A percentile compares a stretch with the other conserved stretches of the same genome.
phyloP scores from a whole-genome alignment of 257 asterid species.

The Penstemon davidsonii region DNA sequence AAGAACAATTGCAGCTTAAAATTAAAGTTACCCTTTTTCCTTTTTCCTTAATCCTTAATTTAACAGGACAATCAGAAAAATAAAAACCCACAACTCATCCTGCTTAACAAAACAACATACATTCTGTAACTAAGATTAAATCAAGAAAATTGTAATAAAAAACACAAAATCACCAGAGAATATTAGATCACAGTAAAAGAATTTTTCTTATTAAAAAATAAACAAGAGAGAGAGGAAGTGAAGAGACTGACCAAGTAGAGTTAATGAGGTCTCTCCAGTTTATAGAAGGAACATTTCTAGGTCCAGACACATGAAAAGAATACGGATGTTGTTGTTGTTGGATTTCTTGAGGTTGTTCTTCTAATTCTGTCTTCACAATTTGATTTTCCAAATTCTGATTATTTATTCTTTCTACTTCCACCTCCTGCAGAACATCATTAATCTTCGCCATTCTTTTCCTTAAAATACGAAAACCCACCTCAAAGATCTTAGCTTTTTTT shows the following conservation, averaged over 20 bases:
- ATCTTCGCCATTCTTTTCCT: no score
- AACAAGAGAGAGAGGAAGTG: not conserved
- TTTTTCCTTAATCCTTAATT: no score
- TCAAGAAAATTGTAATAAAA: no score
- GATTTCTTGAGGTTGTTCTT: not conserved
- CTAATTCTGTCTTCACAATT: constrained; percentile 14
- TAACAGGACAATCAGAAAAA: no score
- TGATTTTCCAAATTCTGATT: constrained; percentile 10
- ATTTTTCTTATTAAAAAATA: no score
- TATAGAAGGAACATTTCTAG: constrained; percentile 67
- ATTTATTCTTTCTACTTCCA: constrained; percentile 34
- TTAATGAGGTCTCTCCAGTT: constrained; percentile 75
- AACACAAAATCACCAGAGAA: no score
- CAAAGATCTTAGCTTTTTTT: constrained; percentile 16
- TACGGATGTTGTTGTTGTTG: constrained; percentile 48
- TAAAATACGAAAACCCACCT: constrained; percentile 1
- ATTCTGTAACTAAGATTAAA: no score
- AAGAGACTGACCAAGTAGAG: constrained; percentile 59
- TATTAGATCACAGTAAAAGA: no score
- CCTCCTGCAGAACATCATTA: constrained; percentile 7
- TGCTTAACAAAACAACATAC: no score
- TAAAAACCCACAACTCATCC: no score
- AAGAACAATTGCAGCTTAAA: no score
- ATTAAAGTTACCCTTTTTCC: no score
- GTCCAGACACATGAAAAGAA: constrained; percentile 82